Conservation (phyloP, 768 basidiomycete genomes). For the Rhodosporidiobolus odoratus region DNA sequence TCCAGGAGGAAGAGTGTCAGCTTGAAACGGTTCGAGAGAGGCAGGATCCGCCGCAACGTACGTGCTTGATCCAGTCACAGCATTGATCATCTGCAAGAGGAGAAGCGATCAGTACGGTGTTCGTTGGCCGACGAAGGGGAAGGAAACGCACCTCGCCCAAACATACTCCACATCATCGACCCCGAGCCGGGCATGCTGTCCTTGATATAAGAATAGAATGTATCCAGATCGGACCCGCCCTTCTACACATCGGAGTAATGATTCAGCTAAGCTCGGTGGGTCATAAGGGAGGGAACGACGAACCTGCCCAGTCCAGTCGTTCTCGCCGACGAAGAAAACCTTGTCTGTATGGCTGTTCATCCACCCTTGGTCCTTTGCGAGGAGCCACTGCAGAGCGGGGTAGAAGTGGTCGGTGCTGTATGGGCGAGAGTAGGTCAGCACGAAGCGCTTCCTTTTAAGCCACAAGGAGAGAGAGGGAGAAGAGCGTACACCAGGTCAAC, state of each 20-base stretch:
- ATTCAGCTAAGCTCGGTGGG: neutral
- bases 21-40: fast-evolving
- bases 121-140: neutral
- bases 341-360: slow-evolving; percentile 36
- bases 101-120: neutral
- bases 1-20: neutral
- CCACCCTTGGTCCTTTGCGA: slow-evolving; percentile 30
- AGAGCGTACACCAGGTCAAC: slow-evolving; percentile 41
- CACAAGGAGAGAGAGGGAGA: neutral
- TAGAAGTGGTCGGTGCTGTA: slow-evolving; percentile 39
- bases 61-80: slow-evolving; percentile 35
- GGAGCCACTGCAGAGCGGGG: slow-evolving; percentile 36
- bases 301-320: slow-evolving; percentile 41
- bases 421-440: neutral
- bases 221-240: slow-evolving; percentile 33
- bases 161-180: slow-evolving; percentile 44
- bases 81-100: slow-evolving; percentile 27
- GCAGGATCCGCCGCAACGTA: neutral
- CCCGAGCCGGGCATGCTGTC: slow-evolving; percentile 32
- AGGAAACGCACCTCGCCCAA: slow-evolving; percentile 40
- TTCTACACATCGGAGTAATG: neutral
- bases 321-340: slow-evolving; percentile 44
- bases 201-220: slow-evolving; percentile 37
- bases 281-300: neutral
- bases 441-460: neutral